Percentiles rank a stretch among this genome's conserved stretches.
phyloP scores from a whole-genome alignment of 176 grass and related monocot genomes.

The Themeda triandra region DNA sequence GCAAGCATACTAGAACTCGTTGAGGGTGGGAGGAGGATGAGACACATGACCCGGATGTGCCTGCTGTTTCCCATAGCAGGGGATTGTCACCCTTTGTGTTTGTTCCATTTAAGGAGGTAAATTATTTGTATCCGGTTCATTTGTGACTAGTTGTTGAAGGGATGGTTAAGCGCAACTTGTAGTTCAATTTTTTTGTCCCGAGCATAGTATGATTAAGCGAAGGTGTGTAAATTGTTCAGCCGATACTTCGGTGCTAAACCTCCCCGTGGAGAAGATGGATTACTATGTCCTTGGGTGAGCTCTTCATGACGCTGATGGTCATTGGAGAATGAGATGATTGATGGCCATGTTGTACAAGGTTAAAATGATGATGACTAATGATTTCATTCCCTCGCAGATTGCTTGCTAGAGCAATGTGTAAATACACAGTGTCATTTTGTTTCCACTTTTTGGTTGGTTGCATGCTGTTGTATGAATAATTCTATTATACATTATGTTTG shows the following conservation, averaged over 20 bases:
- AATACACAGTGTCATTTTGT: constrained; percentile 9
- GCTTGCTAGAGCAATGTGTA: constrained; percentile 25
- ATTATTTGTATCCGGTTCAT: background rate
- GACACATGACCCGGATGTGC: constrained; percentile 86
- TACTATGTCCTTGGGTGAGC: constrained; percentile 83
- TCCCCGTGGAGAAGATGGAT: constrained; percentile 94
- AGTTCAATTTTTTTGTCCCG: too few species aligned
- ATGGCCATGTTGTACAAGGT: background rate
- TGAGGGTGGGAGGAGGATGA: constrained; percentile 86
- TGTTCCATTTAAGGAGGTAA: constrained; percentile 93
- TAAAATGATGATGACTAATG: background rate
- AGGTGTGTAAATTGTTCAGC: constrained; percentile 23
- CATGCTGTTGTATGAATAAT: background rate
- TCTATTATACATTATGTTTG: background rate
- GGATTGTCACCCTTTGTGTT: constrained; percentile 88
- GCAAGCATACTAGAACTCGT: constrained; percentile 71
- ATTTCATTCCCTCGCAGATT: background rate
- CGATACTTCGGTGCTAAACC: constrained; percentile 90
- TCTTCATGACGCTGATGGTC: background rate
- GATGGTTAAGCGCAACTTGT: too few species aligned
- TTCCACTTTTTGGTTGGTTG: background rate
- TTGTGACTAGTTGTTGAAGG: background rate
- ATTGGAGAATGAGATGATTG: background rate
- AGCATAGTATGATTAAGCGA: background rate
- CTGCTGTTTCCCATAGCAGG: constrained; percentile 79